phyloP scores from a whole-genome alignment of 2,329 filamentous ascomycete species.

The Sporothrix euskadiensis region DNA sequence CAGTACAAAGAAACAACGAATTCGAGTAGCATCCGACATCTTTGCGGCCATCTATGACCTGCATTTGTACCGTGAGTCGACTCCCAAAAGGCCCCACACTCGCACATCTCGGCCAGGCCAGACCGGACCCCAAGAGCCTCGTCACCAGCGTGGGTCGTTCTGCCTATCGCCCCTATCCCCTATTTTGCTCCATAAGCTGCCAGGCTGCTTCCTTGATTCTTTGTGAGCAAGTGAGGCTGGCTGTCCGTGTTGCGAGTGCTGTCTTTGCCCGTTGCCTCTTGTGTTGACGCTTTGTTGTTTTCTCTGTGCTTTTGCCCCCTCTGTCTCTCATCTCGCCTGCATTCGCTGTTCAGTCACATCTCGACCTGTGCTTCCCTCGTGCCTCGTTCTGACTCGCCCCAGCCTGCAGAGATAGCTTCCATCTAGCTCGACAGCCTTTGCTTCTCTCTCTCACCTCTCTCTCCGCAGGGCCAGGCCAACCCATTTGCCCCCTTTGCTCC shows the following conservation, averaged over 20 bases:
- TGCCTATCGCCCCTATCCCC: neutral
- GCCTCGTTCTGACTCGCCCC: slow-evolving; percentile 12
- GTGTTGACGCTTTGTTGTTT: neutral
- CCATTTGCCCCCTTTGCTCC: slow-evolving; percentile 20
- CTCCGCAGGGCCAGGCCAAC: neutral
- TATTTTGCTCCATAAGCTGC: neutral
- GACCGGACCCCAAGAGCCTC: slow-evolving; percentile 18
- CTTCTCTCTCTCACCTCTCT: neutral
- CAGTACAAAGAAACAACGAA: neutral
- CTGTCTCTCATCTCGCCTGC: neutral
- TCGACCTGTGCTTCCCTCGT: neutral
- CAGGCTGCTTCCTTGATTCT: slow-evolving; percentile 5
- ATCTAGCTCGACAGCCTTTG: neutral
- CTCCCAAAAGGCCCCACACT: neutral
- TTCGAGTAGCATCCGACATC: neutral
- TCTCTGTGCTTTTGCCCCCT: neutral
- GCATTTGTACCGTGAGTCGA: neutral
- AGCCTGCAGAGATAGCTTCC: neutral
- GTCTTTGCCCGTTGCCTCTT: neutral
- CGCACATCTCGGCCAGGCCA: slow-evolving; percentile 9
- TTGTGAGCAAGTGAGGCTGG: neutral
- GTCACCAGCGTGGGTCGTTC: slow-evolving; percentile 9
- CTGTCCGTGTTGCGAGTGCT: neutral
- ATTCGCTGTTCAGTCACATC: neutral
- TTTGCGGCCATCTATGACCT: neutral